Base-by-base conservation (phyloP, 495 filamentous ascomycete genomes). In the Penicillium bialowiezense region DNA sequence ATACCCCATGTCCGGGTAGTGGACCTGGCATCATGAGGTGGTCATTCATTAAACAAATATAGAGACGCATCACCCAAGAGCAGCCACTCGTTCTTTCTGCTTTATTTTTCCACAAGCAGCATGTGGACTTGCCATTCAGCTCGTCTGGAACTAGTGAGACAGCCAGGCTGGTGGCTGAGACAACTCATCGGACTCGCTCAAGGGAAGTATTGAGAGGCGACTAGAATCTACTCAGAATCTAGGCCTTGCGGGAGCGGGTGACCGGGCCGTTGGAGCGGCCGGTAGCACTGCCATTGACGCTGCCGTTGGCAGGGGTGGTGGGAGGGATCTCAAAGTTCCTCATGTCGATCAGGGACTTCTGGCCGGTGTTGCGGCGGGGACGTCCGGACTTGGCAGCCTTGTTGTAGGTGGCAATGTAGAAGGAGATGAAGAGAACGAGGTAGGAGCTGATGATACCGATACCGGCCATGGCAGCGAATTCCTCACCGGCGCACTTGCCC, bases 341-440 rank as follows among this genome's bases (percentile, higher is more conserved):
- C 77, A 80, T 79, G 55, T 81, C 76, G 48, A 78, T 78, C 14
- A 75, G 59, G 38, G 77, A 72, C 55, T 74, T 70, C 49, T 69
- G 72, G 62, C 73, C 65, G 52, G 76, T 73, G 73, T 82, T 68
- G 62, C 77, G 59, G 53, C 73, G 62, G 49, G 76, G 70, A 37
- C 78, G 64, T 41, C 72, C 65, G 57, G 75, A 67, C 77, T 88
- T 89, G 61, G 80, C 79, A 42, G 81, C 75, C 82, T 95, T 96
- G 72, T 88, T 90, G 77, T 98, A 98, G 46, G 93, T 98, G 40
- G 90, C 89, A 54, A 95, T 76, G 81, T 98, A 98, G 87, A 98
- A 98, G 41, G 87, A 90, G 76, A 98, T 96, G 82, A 98, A 98
- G 48, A 98, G 88, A 54, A 97, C 76, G 47, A 98, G 83, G 80